Evolutionary conservation across 257 asterid genomes (phyloP).

Genomic region (Forsythia suspensa): DNA sequence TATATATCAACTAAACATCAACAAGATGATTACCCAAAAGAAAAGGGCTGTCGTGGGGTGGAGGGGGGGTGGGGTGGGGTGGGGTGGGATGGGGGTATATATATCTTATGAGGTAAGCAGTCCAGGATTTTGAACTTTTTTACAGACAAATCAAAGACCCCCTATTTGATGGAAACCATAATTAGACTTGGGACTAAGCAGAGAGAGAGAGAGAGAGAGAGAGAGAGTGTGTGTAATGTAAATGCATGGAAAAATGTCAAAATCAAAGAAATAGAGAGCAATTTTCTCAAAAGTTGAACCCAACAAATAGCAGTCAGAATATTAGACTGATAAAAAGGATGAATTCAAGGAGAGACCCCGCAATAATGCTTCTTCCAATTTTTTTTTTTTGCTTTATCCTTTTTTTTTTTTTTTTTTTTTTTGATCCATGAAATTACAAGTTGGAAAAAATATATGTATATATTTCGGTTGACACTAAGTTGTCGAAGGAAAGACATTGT

Average conservation of each 20-base stretch:
- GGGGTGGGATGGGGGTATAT: background rate
- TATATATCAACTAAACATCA: slow-evolving; percentile 27
- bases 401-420: background rate
- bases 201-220: slow-evolving; percentile 16
- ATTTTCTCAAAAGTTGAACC: slow-evolving; percentile 56
- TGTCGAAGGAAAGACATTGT: too few relatives aligned
- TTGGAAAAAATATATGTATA: background rate
- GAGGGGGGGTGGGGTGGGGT: background rate
- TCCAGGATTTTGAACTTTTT: slow-evolving; percentile 34
- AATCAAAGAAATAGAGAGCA: slow-evolving; percentile 31
- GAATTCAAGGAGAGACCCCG: slow-evolving; percentile 50
- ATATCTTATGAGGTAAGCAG: slow-evolving; percentile 39
- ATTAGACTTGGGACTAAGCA: slow-evolving; percentile 31
- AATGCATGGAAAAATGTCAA: slow-evolving; percentile 43
- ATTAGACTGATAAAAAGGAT: slow-evolving; percentile 40
- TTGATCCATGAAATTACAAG: background rate
- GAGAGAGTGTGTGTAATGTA: slow-evolving; percentile 10
- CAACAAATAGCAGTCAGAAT: slow-evolving; percentile 34
- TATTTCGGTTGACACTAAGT: background rate
- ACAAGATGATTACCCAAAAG: slow-evolving; percentile 54
- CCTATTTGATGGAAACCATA: slow-evolving; percentile 24
- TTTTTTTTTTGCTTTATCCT: background rate
- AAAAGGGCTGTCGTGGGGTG: slow-evolving; percentile 22
- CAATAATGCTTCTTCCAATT: slow-evolving; percentile 6
- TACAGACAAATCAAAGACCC: slow-evolving; percentile 49